These are phyloP conservation scores for Blepharisma undulans DNA, from an alignment of 169 alveolate species.

Conservation along the genomic window DNA sequence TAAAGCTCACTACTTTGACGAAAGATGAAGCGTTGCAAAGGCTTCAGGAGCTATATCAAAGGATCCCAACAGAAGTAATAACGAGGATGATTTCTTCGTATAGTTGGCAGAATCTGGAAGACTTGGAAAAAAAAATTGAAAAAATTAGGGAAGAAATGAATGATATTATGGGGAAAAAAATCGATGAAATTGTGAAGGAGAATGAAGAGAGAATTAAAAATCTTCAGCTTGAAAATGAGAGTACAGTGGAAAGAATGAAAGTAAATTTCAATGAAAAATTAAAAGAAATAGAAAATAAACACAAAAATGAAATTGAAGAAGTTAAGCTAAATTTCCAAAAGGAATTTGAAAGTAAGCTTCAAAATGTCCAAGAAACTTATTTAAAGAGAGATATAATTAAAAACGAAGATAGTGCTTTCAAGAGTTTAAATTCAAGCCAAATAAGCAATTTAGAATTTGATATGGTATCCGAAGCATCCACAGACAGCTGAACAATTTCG, in stretches of 20 bases:
- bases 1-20: neutral
- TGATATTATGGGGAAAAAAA: neutral
- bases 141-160: neutral
- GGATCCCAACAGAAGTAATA: neutral
- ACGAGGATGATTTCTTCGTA: neutral
- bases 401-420: neutral
- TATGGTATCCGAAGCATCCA: neutral
- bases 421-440: neutral
- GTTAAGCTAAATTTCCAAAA: neutral
- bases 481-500: neutral
- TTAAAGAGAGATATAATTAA: neutral
- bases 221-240: neutral
- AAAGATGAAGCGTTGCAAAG: neutral
- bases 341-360: neutral
- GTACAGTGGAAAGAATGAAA: neutral
- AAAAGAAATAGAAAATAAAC: neutral
- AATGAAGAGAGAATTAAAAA: neutral
- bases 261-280: neutral
- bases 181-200: neutral
- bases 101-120: neutral
- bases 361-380: neutral
- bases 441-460: neutral
- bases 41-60: neutral
- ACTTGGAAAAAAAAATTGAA: neutral
- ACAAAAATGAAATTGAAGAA: neutral